Evolutionary conservation across 2,329 filamentous ascomycete species (phyloP), one percentile per base, ranked within the genome.

Genomic region (Neofusicoccum parvum): DNA sequence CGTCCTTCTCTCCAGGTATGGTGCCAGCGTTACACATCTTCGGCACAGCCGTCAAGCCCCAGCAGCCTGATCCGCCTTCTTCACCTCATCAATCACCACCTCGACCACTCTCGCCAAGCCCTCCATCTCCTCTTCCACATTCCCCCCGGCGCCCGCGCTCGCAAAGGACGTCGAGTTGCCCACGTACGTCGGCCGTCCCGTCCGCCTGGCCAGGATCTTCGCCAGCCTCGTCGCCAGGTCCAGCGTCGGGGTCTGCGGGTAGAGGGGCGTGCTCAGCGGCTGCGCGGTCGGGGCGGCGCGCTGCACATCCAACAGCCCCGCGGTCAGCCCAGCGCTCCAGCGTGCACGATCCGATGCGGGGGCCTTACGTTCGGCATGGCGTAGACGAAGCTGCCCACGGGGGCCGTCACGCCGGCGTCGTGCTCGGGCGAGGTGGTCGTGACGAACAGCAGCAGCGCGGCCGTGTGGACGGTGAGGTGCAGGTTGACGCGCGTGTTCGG

Each of bases 71-170:
- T 54, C 60, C 48, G 14, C 48, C 50, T 58, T 67, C 37, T 62
- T 69, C 32, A 90, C 76, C 70, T 86, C 83, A 49, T 80, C 80
- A 74, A 88, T 80, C 14, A 94, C 85, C 53, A 91, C 86, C 66
- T 90, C 86, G 37, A 94, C 88, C 46, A 96, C 87, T 69, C 85
- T 86, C 72, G 86, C 88, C 71, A 97, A 89, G 0, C 90, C 92
- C 74, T 94, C 92, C 88, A 97, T 94, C 80, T 98, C 94, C 81
- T 98, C 95, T 74, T 97, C 94, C 6, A 94, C 87, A 0, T 88
- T 91, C 20, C 92, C 90, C 10, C 92, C 92, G 72, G 37, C 48
- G 1, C 89, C 90, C 5, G 89, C 85, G 72, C 84, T 87, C 14
- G 86, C 86, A 68, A 97, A 88, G 70, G 89, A 92, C 72, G 96